phyloP scores from a whole-genome alignment of 352 stramenopile species.

The Plasmopara halstedii region DNA sequence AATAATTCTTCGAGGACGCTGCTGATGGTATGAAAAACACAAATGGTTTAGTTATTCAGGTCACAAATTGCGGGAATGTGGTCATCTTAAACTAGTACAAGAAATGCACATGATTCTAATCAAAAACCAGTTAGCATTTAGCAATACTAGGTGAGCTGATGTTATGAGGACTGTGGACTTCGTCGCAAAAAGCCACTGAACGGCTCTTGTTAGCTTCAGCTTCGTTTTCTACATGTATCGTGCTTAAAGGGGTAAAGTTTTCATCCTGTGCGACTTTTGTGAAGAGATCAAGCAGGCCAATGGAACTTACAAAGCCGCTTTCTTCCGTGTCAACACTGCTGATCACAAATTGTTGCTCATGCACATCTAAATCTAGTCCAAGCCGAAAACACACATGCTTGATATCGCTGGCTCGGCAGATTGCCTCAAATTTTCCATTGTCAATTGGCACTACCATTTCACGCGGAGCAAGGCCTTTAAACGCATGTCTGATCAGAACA shows the following conservation, averaged over 20 bases:
- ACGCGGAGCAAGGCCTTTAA: constrained; percentile 53
- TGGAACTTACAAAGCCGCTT: constrained; percentile 56
- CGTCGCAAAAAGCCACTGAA: too few relatives aligned
- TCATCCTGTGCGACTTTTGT: constrained; percentile 24
- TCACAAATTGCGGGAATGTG: too few relatives aligned
- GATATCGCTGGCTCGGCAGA: constrained; percentile 50
- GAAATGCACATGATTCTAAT: too few relatives aligned
- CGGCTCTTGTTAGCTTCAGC: too few relatives aligned
- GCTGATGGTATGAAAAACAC: too few relatives aligned
- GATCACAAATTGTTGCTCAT: constrained; percentile 52
- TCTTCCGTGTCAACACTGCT: constrained; percentile 35
- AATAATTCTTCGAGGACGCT: too few relatives aligned
- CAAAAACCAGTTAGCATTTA: too few relatives aligned
- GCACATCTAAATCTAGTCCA: constrained; percentile 53
- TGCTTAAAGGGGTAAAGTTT: neutral
- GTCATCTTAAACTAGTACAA: too few relatives aligned
- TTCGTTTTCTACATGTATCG: too few relatives aligned
- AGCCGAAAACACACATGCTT: constrained; percentile 70
- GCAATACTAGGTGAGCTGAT: too few relatives aligned
- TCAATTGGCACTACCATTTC: constrained; percentile 66
- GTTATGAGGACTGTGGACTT: too few relatives aligned
- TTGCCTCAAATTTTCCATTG: constrained; percentile 60
- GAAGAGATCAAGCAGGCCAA: constrained; percentile 55
- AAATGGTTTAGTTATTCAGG: too few relatives aligned
- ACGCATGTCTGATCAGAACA: constrained; percentile 62